phyloP scores from a whole-genome alignment of 2,329 filamentous ascomycete genomes.

The Mycogone perniciosa region DNA sequence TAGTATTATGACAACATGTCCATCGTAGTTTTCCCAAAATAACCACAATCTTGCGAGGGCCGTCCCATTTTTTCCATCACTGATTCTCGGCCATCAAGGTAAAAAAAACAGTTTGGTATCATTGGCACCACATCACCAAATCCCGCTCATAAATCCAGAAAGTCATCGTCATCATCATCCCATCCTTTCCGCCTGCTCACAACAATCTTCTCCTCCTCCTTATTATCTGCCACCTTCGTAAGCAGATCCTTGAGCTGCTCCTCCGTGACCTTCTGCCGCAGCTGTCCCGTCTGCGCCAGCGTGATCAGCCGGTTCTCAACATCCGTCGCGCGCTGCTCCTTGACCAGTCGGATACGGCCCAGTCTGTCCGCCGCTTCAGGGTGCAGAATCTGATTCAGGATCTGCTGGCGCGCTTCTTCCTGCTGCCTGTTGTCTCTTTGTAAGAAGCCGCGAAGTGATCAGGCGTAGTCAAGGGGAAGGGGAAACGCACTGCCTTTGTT shows the following conservation, averaged over 20 bases:
- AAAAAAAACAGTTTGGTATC: not conserved
- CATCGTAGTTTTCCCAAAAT: not conserved
- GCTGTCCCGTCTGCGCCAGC: conserved; percentile 81
- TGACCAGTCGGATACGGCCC: conserved; percentile 90
- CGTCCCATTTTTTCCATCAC: not conserved
- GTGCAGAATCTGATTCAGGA: conserved; percentile 88
- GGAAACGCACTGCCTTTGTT: conserved; percentile 44
- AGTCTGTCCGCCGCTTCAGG: conserved; percentile 90
- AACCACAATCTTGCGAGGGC: not conserved
- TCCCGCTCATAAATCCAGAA: conserved; percentile 52
- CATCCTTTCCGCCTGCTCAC: conserved; percentile 76
- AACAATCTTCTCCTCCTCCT: conserved; percentile 78
- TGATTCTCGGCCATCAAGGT: not conserved
- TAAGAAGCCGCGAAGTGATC: not conserved
- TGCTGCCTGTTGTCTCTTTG: conserved; percentile 33
- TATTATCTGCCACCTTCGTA: conserved; percentile 73
- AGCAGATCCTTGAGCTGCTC: conserved; percentile 89
- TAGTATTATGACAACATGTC: not conserved
- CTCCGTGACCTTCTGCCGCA: conserved; percentile 83
- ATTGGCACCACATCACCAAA: not conserved
- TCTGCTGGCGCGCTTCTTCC: conserved; percentile 65
- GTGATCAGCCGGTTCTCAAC: conserved; percentile 90
- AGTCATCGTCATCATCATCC: conserved; percentile 78
- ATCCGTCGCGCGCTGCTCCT: conserved; percentile 81
- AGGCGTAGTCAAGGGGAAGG: too few species aligned